A percentile compares a stretch with the other conserved stretches of the same genome.
Evolutionary conservation across 495 filamentous ascomycete species (phyloP).

Genomic region (Aspergillus heteromorphus): DNA sequence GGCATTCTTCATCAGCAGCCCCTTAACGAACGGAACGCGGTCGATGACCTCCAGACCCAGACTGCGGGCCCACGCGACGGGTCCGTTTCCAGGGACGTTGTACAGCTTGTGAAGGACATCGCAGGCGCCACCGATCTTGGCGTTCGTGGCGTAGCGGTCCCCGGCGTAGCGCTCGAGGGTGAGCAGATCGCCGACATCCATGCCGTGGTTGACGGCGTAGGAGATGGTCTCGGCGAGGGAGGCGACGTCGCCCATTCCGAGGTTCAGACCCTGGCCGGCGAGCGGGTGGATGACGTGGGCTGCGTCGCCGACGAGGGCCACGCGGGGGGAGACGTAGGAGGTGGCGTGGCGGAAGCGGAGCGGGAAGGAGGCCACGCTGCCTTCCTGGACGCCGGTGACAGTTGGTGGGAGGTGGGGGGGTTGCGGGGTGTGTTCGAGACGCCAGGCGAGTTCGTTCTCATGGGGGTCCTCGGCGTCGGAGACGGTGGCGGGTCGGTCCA

Average conservation of each 20-base stretch:
- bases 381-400: constrained; percentile 65
- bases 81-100: constrained; percentile 59
- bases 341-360: constrained; percentile 85
- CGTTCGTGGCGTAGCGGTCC: constrained; percentile 76
- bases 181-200: constrained; percentile 73
- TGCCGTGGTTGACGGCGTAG: constrained; percentile 72
- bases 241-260: constrained; percentile 82
- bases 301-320: constrained; percentile 88
- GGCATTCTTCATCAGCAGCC: constrained; percentile 84
- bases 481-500: constrained; percentile 31
- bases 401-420: constrained; percentile 47
- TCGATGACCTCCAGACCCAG: constrained; percentile 74
- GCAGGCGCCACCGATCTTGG: constrained; percentile 79
- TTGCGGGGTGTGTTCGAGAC: constrained; percentile 61
- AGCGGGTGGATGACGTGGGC: constrained; percentile 94
- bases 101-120: constrained; percentile 96
- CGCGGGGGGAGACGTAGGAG: constrained; percentile 81
- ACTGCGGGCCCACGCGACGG: constrained; percentile 70
- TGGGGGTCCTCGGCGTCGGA: constrained; percentile 35
- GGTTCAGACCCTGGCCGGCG: constrained; percentile 91
- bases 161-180: constrained; percentile 72
- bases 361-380: constrained; percentile 84
- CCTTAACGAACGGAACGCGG: constrained; percentile 71
- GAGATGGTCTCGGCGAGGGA: constrained; percentile 67
- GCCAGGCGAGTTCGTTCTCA: constrained; percentile 74